phyloP scores from a whole-genome alignment of 108 stramenopile genomes.

The Stephanodiscus minutulus region DNA sequence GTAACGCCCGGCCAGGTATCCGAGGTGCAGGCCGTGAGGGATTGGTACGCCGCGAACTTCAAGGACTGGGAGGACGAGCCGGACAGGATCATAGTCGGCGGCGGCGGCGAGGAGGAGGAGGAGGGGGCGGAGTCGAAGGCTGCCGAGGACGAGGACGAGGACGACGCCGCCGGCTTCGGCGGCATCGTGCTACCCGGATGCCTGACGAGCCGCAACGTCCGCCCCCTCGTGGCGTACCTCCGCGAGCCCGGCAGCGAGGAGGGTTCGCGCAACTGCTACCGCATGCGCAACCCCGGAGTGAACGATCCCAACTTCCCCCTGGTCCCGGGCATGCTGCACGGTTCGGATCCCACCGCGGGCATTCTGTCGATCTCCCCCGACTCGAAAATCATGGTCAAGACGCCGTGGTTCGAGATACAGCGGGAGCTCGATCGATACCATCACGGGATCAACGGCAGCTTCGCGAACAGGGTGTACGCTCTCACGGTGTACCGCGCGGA shows the following conservation, averaged over 20 bases:
- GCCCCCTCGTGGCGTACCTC: constrained; percentile 48
- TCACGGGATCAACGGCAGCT: constrained; percentile 27
- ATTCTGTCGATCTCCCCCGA: constrained; percentile 47
- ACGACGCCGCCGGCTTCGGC: not conserved
- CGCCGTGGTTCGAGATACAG: constrained; percentile 71
- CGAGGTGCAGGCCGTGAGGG: constrained; percentile 20
- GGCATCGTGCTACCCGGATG: constrained; percentile 18
- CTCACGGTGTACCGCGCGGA: constrained; percentile 60
- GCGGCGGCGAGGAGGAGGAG: not conserved
- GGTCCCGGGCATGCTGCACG: constrained; percentile 81
- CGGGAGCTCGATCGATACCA: constrained; percentile 78
- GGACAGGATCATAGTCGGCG: constrained; percentile 14
- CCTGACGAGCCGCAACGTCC: constrained; percentile 46
- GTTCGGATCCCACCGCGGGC: constrained; percentile 64
- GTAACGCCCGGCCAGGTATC: constrained; percentile 48
- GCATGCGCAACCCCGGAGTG: constrained; percentile 37
- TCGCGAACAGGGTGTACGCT: constrained; percentile 76
- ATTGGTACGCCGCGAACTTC: constrained; percentile 41
- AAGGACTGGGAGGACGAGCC: constrained; percentile 21
- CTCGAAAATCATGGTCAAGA: constrained; percentile 65
- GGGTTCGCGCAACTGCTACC: constrained; percentile 40
- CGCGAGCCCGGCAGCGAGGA: constrained; percentile 44
- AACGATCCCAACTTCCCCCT: constrained; percentile 41
- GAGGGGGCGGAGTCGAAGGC: constrained; percentile 3
- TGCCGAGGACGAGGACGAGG: constrained; percentile 8